phyloP scores from a whole-genome alignment of 1,284 basidiomycete genomes.

The Agroathelia rolfsii region DNA sequence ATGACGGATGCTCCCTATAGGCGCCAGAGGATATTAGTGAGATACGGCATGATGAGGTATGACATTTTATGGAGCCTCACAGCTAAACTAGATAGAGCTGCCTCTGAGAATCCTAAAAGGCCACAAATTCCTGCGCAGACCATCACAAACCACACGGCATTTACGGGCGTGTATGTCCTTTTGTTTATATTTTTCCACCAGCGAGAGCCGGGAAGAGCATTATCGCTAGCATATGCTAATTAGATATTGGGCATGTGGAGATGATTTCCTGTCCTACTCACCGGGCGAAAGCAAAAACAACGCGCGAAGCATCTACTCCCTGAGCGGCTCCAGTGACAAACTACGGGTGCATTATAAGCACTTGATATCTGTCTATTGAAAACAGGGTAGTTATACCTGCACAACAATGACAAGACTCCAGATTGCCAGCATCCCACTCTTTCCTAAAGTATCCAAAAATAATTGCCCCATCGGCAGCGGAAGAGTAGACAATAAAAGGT shows the following conservation, averaged over 20 bases:
- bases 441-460: conserved; percentile 55
- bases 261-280: too few relatives aligned
- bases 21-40: conserved; percentile 5
- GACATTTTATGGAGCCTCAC: conserved; percentile 36
- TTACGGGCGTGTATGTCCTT: conserved; percentile 55
- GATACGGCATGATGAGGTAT: conserved; percentile 1
- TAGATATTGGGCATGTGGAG: too few relatives aligned
- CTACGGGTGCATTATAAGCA: conserved; percentile 20
- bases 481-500: conserved; percentile 38
- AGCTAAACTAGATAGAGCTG: conserved; percentile 55
- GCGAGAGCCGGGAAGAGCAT: conserved; percentile 60
- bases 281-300: conserved; percentile 67
- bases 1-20: conserved; percentile 52
- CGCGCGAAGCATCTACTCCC: conserved; percentile 63
- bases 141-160: conserved; percentile 71
- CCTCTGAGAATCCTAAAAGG: conserved; percentile 52
- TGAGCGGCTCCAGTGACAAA: conserved; percentile 69
- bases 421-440: conserved; percentile 57
- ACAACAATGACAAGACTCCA: conserved; percentile 66
- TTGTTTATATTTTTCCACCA: conserved; percentile 55
- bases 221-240: too few relatives aligned
- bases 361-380: neutral
- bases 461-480: conserved; percentile 67
- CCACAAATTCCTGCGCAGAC: conserved; percentile 45
- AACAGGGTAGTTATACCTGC: conserved; percentile 29